Evolutionary conservation across 176 grass and related monocot species (phyloP).

Genomic region (Oryza coarctata): DNA sequence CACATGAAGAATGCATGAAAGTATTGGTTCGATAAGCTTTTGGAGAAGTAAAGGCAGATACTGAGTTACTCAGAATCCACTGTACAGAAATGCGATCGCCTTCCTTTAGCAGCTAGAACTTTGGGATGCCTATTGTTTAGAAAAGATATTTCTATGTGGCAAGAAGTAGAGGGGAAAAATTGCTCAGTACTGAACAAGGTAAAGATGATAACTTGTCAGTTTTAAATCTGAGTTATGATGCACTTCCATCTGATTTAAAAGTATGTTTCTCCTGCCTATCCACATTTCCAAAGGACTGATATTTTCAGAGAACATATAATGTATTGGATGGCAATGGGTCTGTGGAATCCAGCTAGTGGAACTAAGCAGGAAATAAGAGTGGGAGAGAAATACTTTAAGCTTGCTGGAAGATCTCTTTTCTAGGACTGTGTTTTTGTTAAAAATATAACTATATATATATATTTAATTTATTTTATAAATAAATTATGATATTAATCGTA

Average conservation of each 20-base stretch:
- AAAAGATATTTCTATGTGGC: background rate
- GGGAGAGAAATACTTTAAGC: background rate
- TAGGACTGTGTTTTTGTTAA: background rate
- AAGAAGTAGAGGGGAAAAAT: background rate
- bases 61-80: background rate
- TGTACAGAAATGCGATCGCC: background rate
- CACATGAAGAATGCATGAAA: conserved; percentile 3
- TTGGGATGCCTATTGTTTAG: background rate
- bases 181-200: background rate
- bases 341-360: background rate
- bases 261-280: background rate
- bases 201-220: background rate
- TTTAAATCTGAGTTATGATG: conserved; percentile 29
- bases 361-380: background rate
- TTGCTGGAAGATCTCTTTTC: conserved; percentile 20
- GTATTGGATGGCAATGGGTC: background rate
- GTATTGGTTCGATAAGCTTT: background rate
- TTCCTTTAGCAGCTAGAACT: conserved; percentile 9
- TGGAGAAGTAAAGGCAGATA: background rate
- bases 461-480: too few species aligned
- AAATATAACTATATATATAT: background rate
- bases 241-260: background rate
- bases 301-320: background rate
- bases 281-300: background rate
- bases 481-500: too few species aligned